Conservation (phyloP, 768 basidiomycete genomes). For the Tulasnella sp. region DNA sequence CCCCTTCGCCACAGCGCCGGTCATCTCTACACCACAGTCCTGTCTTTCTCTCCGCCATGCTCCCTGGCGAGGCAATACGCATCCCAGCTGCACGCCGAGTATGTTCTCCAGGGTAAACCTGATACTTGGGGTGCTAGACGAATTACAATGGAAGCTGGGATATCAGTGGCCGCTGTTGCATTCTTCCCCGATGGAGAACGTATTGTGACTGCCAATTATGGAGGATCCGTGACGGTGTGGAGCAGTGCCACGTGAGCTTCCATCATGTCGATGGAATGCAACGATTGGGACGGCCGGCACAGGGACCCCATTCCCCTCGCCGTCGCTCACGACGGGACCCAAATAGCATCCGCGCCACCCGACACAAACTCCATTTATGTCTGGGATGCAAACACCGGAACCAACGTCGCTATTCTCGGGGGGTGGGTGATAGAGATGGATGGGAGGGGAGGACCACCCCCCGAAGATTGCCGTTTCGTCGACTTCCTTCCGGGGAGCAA, state of each 20-base stretch:
- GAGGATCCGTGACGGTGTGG: background rate
- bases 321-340: background rate
- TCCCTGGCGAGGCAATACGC: background rate
- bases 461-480: background rate
- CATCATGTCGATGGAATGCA: background rate
- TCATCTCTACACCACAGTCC: background rate
- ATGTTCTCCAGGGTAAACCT: background rate
- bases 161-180: background rate
- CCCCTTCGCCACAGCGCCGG: slow-evolving; percentile 4
- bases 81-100: background rate
- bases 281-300: background rate
- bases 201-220: background rate
- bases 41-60: slow-evolving; percentile 14
- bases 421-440: background rate
- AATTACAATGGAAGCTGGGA: background rate
- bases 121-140: background rate
- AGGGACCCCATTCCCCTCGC: background rate
- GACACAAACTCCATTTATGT: background rate
- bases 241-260: background rate
- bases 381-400: slow-evolving; percentile 5
- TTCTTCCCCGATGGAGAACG: background rate
- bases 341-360: background rate
- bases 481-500: background rate
- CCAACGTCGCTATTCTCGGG: background rate
- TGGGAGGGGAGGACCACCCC: too few relatives aligned